phyloP scores from a whole-genome alignment of 176 grass and related monocot genomes.

The Miscanthus lutarioriparius region DNA sequence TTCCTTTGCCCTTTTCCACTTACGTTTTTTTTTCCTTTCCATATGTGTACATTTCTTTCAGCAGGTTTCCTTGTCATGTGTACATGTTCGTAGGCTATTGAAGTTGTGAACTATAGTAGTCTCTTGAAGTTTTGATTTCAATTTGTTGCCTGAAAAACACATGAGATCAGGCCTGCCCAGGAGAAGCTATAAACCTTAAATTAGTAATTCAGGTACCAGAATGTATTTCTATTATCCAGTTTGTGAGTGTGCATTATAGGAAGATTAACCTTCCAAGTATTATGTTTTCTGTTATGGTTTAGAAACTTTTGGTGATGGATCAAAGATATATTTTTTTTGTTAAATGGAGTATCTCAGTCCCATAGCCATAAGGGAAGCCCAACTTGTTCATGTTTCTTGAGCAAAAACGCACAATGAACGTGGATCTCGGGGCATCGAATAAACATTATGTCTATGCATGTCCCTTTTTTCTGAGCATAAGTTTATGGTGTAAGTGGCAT shows the following conservation, averaged over 20 bases:
- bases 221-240: neutral
- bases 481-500: neutral
- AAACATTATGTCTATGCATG: neutral
- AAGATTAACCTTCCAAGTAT: neutral
- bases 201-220: neutral
- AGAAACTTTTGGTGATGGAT: neutral
- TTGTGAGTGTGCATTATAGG: neutral
- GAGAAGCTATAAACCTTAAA: neutral
- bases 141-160: neutral
- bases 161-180: neutral
- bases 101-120: neutral
- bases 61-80: neutral
- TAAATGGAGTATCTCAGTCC: neutral
- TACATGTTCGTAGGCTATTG: neutral
- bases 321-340: neutral
- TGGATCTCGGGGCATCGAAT: neutral
- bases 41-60: neutral
- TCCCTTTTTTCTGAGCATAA: neutral
- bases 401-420: neutral
- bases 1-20: neutral
- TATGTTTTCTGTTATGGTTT: neutral
- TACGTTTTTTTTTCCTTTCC: neutral
- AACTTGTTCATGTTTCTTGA: neutral
- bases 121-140: neutral
- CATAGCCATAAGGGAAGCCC: neutral